These are phyloP conservation scores for Lyophyllum atratum DNA, from an alignment of 768 basidiomycete species.

Conservation along the genomic window DNA sequence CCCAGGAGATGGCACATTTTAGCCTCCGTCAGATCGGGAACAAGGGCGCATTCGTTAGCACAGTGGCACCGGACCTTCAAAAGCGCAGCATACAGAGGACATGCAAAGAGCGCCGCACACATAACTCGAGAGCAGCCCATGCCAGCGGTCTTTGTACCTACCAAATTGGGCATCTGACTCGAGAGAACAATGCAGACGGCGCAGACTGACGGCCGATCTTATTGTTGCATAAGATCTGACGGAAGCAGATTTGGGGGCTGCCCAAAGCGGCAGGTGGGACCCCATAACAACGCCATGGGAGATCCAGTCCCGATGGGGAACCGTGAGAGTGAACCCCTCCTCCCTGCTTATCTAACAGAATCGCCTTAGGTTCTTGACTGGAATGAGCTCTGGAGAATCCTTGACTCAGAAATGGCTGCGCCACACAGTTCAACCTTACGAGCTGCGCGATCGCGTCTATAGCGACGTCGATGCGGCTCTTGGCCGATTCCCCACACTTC, in stretches of 20 bases:
- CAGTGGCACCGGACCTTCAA: not conserved
- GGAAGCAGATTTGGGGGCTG: slow-evolving; percentile 23
- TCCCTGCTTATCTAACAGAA: slow-evolving; percentile 4
- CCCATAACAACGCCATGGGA: slow-evolving; percentile 17
- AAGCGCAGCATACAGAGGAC: not conserved
- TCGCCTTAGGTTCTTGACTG: not conserved
- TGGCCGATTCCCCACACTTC: slow-evolving; percentile 51
- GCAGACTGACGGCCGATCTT: slow-evolving; percentile 20
- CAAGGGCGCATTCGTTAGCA: not conserved
- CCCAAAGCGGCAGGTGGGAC: slow-evolving; percentile 21
- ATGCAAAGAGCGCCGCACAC: not conserved
- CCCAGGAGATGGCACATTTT: slow-evolving; percentile 42
- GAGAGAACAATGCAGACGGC: slow-evolving; percentile 16
- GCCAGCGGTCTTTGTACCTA: slow-evolving; percentile 30
- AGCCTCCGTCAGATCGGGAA: slow-evolving; percentile 24
- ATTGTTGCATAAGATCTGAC: slow-evolving; percentile 14
- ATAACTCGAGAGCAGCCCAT: not conserved
- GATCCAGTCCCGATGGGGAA: not conserved
- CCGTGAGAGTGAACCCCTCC: slow-evolving; percentile 7
- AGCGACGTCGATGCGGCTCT: slow-evolving; percentile 66
- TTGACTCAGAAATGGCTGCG: slow-evolving; percentile 67
- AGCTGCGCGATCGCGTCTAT: slow-evolving; percentile 55
- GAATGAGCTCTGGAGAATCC: slow-evolving; percentile 26
- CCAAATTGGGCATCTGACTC: slow-evolving; percentile 27
- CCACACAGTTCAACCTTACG: slow-evolving; percentile 62